Evolutionary conservation across 306 rosid species (phyloP), one percentile per base, ranked within the genome.

Genomic region (Ammopiptanthus mongolicus): DNA sequence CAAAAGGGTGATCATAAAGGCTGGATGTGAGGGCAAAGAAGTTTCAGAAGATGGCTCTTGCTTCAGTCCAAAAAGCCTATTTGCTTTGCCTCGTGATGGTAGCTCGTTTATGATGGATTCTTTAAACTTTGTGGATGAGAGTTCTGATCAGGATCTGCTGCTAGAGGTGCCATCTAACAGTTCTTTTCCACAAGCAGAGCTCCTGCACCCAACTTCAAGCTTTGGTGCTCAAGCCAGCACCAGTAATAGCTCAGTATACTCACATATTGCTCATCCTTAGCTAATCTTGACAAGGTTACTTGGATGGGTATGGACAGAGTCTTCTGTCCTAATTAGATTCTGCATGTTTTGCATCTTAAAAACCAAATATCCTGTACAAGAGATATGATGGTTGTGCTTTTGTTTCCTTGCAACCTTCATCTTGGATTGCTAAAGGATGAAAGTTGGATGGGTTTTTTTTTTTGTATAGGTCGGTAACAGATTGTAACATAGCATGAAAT

Each of bases 181-280:
- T 69, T 90, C 89, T 39, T 95, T 91, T 60, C 93, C 98, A 13
- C 91, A 88, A 67, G 99, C 99, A 50, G 97, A 95, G 84, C 99
- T 95, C 29, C 89, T 90, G 72, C 86, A 52, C 58, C 93, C 97
- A 22, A 50, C 87, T 41, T 18, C 75, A 72, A 85, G 76, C 80
- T 86, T 78, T 51, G 93, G 87, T 64, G 83, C 88, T 51, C 94
- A 85, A 78, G 89, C 91, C 39, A 87, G 98, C 87, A 80, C 88
- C 69, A 84, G 91, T 78, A 86, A 93, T 84, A 91, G 93, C 86
- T 88, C 95, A 12, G 71, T 75, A 51, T 79, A 86, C 80, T 90
- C 86, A n/a, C 76, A 82, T 78, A 65, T 72, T 64, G 61, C 74
- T 77, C 88, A 75, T 85, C 84, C 74, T 83, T 91, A 86, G 86